Base-by-base conservation (phyloP, 345 rosid species). In the Acer yangbiense region DNA sequence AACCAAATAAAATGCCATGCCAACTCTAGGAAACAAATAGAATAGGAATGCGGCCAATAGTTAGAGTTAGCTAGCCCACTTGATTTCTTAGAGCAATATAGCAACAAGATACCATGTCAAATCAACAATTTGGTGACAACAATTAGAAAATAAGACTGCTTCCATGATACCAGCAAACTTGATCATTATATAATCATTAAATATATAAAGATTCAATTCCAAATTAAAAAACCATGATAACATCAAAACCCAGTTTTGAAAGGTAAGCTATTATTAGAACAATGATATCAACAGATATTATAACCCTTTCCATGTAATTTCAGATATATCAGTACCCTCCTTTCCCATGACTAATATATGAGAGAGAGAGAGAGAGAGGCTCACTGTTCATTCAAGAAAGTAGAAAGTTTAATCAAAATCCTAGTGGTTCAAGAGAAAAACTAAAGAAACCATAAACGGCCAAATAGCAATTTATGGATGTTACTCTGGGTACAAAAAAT, bases 371-470 rank as follows among this genome's bases (percentile, higher is more conserved):
- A 58, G 63, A 12, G 18, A 12, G 20, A 20, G 10, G 21, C 17
- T 60, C 13, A n/a, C 64, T 60, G 27, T 35, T 35, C 39, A 60
- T 18, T 18, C 64, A 60, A 18, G 63, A 58, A 58, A 58, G 27
- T 7, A 20, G 27, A 60, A 20, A 60, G 23, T 20, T 57, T 60
- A 8, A 58, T 63, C 11, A 27, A 23, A 63, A 23, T 9, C 67
- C 67, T n/a, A 29, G 27, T 50, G 62, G 8, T n/a, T 66, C 72
- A 75, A 39, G 14, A 75, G 29, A 63, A 75, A 57, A 50, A 20
- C 44, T 66, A 12, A 7, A 21, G 71, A 46, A n/a, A 48, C 61
- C 61, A 44, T 5, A 29, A 44, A 39, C 12, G 27, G 27, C 73
- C 21, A 50, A 50, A 52, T 70, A 50, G 16, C 61, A 25, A 27